Evolutionary conservation across 352 stramenopile species (phyloP).

Genomic region (Globisporangium camurandrum): DNA sequence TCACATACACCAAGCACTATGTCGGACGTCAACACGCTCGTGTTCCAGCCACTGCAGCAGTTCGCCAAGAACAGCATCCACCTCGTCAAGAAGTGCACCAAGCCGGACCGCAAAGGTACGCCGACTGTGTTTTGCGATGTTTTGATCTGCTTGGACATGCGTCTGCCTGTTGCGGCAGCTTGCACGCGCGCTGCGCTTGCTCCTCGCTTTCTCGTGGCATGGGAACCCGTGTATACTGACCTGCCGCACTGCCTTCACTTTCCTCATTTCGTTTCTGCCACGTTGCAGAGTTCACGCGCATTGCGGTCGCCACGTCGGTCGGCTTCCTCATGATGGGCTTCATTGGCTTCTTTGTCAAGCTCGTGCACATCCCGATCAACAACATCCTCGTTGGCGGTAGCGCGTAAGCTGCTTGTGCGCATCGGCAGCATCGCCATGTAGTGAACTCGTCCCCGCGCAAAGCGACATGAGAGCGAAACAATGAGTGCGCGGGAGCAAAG

Average conservation of each 20-base stretch:
- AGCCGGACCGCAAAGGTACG: slow-evolving; percentile 96
- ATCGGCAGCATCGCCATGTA: neutral
- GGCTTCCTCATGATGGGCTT: slow-evolving; percentile 99
- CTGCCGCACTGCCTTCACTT: neutral
- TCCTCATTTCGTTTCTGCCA: no score
- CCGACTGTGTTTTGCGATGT: no score
- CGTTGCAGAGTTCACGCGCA: slow-evolving; percentile 92
- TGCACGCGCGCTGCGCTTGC: no score
- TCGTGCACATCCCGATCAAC: slow-evolving; percentile 99
- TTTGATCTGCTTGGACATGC: no score
- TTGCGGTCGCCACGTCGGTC: slow-evolving; percentile 92
- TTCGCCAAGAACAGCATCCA: slow-evolving; percentile 97
- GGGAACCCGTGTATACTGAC: no score
- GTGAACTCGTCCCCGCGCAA: no score
- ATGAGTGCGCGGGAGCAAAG: neutral
- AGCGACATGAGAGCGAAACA: neutral
- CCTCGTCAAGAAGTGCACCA: slow-evolving; percentile 99
- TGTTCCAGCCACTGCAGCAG: slow-evolving; percentile 95
- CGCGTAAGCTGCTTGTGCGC: slow-evolving; percentile 37
- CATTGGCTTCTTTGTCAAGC: slow-evolving; percentile 99
- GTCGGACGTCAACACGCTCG: slow-evolving; percentile 87
- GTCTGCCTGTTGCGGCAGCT: no score
- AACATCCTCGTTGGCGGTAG: slow-evolving; percentile 96
- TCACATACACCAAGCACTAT: slow-evolving; percentile 23
- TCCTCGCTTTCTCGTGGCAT: no score